Base-by-base conservation (phyloP, 176 grass and related monocot species). In the Aegilops sharonensis region DNA sequence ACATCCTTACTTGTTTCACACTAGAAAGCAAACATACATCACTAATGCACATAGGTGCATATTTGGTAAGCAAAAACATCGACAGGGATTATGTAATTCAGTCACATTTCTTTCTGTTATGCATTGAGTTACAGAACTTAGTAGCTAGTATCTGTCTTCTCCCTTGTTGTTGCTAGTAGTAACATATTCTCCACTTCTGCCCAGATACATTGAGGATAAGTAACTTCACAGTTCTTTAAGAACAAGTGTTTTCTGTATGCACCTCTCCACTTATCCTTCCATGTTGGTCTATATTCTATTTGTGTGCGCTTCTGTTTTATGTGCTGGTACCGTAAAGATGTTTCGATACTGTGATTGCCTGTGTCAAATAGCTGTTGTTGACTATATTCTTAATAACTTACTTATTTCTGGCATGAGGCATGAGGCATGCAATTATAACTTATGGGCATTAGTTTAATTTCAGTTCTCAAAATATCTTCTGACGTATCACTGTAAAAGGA, bases 11-110 rank as follows among this genome's bases (percentile, higher is more conserved):
- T 82, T 50, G 48, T 77, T 83, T 76, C 27, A 82, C 12, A 66
- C 35, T 52, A 68, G 78, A 70, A 43, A 74, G 24, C 21, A 40
- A 84, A 32, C 71, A 48, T 21, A 68, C 27, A 14, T 47, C n/a
- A 85, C 31, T 42, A 54, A 63, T 13, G 5, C n/a, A 68, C n/a
- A 68, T 27, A 35, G 21, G 20, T 68, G 31, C 34, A 68, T 25
- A 66, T 21, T 45, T 85, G 40, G 75, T 60, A 89, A 60, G 47
- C 24, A 76, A 15, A 80, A 90, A 63, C 9, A 29, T 81, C 37
- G 81, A 17, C 45, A 75, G 17, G 54, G 29, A 64, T 29, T 66
- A 12, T 79, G 11, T 31, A 69, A 35, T 37, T 40, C 24, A n/a
- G 18, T 43, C 68, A n/a, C 72, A 15, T 78, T 82, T 65, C 50